Percentiles rank a stretch among this genome's conserved stretches.
Evolutionary conservation across 163 green algal genomes (phyloP).

Genomic region (Scenedesmus sp.): DNA sequence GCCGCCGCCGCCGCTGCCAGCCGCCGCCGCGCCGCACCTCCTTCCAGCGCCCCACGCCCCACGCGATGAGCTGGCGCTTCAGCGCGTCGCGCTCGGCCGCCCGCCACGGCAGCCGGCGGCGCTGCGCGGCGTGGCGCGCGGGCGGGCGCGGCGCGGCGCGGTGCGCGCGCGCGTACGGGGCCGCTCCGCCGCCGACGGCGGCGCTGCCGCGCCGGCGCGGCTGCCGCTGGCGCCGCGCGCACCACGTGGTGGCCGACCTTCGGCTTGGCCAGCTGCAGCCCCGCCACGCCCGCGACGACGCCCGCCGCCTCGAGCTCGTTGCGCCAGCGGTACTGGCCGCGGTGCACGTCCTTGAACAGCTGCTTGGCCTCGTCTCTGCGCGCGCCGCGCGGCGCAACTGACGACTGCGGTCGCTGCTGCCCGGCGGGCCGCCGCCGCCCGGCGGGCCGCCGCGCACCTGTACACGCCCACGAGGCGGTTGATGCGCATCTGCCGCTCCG

Average conservation of each 20-base stretch:
- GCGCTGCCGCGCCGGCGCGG: not conserved
- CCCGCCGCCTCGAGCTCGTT: constrained; percentile 15
- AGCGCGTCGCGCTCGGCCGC: constrained; percentile 32
- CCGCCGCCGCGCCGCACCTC: constrained; percentile 15
- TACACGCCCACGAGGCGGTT: not conserved
- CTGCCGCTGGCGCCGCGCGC: constrained; percentile 8
- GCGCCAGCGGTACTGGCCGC: constrained; percentile 18
- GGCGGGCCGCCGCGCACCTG: not conserved
- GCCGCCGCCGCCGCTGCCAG: not conserved
- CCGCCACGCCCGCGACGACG: constrained; percentile 18
- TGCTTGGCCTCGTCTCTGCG: constrained; percentile 36
- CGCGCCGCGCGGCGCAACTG: not conserved
- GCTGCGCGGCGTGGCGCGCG: constrained; percentile 8
- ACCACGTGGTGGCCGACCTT: constrained; percentile 17
- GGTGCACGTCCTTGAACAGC: constrained; percentile 25
- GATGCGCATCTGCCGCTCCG: constrained; percentile 12
- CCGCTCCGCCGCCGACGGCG: not conserved
- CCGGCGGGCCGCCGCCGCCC: not conserved
- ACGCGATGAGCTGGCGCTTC: constrained; percentile 22
- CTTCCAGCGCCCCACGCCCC: constrained; percentile 31
- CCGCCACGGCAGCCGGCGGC: constrained; percentile 15
- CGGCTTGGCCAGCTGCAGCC: constrained; percentile 2
- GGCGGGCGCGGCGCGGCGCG: not conserved
- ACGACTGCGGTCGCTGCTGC: too few species aligned
- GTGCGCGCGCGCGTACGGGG: not conserved